Conservation (phyloP, 805 yeast species). For the Candida ovalis region DNA sequence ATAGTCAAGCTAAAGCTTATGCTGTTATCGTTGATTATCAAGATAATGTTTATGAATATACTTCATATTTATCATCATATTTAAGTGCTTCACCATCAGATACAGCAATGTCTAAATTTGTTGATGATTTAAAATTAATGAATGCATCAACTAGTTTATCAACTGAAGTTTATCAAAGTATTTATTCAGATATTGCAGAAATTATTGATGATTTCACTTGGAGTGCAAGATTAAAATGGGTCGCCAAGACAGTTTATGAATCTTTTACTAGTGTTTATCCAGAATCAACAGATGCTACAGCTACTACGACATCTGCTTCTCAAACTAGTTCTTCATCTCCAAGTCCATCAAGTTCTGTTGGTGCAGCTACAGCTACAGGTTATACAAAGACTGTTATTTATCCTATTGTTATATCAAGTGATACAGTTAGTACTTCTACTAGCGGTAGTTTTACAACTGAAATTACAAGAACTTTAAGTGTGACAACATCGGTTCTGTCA, state of each 20-base stretch:
- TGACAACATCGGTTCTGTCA: background rate
- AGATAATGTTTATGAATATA: conserved; percentile 6
- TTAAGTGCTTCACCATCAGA: background rate
- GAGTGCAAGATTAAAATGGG: conserved; percentile 1
- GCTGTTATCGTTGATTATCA: conserved; percentile 7
- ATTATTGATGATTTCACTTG: conserved; percentile 1
- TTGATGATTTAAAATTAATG: conserved; percentile 1
- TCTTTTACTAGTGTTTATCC: conserved; percentile 2
- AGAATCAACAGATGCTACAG: background rate
- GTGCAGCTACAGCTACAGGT: background rate
- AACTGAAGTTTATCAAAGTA: background rate
- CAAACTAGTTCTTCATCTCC: background rate
- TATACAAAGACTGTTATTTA: background rate
- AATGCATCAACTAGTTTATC: background rate
- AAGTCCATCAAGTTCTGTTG: background rate
- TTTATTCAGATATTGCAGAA: conserved; percentile 1
- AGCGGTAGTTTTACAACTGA: background rate
- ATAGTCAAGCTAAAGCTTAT: conserved; percentile 2
- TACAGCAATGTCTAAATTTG: conserved; percentile 1
- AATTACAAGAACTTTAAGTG: background rate
- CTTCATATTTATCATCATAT: conserved; percentile 5
- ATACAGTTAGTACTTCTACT: background rate
- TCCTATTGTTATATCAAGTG: background rate
- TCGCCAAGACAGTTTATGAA: conserved; percentile 5
- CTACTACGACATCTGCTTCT: background rate